Percentiles rank a stretch among this genome's conserved stretches.
Evolutionary conservation across 164 flowering plant species (phyloP).

Genomic region (Kalanchoe fedtschenkoi): DNA sequence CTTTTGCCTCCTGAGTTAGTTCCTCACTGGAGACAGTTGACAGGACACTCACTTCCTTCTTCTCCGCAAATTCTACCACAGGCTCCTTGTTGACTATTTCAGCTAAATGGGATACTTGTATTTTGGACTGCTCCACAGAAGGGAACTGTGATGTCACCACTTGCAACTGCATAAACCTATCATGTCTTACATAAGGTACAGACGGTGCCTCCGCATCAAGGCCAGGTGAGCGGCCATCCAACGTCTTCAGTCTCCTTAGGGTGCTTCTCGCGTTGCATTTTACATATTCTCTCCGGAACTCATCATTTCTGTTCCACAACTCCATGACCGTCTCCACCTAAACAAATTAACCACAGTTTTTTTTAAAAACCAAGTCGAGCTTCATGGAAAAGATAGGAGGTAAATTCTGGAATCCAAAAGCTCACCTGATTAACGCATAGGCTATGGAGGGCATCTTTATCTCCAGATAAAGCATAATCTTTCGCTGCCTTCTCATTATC

Average conservation of each 20-base stretch:
- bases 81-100: too few species aligned
- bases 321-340: conserved; percentile 65
- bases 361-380: conserved; percentile 3
- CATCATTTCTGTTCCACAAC: conserved; percentile 54
- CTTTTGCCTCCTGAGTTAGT: conserved; percentile 23
- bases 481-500: conserved; percentile 34
- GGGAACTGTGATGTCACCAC: conserved; percentile 15
- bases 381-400: not conserved
- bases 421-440: conserved; percentile 52
- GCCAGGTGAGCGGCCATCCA: conserved; percentile 75
- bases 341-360: conserved; percentile 7
- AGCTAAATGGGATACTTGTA: conserved; percentile 12
- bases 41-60: conserved; percentile 18
- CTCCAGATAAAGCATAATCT: conserved; percentile 30
- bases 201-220: conserved; percentile 60
- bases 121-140: conserved; percentile 15
- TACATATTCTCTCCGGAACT: conserved; percentile 58
- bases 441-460: conserved; percentile 36
- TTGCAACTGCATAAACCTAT: conserved; percentile 6
- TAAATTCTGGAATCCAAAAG: conserved; percentile 4
- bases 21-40: conserved; percentile 23
- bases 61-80: conserved; percentile 15
- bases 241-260: conserved; percentile 53
- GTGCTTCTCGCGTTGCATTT: conserved; percentile 53
- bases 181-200: conserved; percentile 22